phyloP scores from a whole-genome alignment of 768 basidiomycete species.

The Boletus rubroflammeus region DNA sequence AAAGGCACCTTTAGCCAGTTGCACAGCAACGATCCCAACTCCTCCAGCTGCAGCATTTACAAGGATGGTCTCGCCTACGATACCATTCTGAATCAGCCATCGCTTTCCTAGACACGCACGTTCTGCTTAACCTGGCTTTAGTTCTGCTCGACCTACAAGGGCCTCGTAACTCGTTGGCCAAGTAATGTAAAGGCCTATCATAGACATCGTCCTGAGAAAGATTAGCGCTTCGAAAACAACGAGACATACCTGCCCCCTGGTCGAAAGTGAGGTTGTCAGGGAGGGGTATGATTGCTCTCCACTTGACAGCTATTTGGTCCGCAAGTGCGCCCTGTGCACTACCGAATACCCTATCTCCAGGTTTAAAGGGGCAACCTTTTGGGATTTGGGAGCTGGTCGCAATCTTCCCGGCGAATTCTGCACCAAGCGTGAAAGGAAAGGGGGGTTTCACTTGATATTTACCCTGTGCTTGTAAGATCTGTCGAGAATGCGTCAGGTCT shows the following conservation, averaged over 20 bases:
- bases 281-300: slow-evolving; percentile 53
- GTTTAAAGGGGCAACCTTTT: slow-evolving; percentile 68
- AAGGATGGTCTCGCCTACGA: slow-evolving; percentile 81
- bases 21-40: slow-evolving; percentile 88
- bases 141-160: slow-evolving; percentile 75
- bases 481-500: slow-evolving; percentile 1
- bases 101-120: background rate
- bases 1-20: slow-evolving; percentile 79
- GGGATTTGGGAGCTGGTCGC: slow-evolving; percentile 72
- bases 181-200: slow-evolving; percentile 77
- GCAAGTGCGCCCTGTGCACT: slow-evolving; percentile 75
- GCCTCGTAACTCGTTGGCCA: slow-evolving; percentile 95
- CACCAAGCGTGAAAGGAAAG: slow-evolving; percentile 80
- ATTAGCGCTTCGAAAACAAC: background rate
- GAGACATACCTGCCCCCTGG: slow-evolving; percentile 72
- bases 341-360: slow-evolving; percentile 89
- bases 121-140: slow-evolving; percentile 60
- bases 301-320: slow-evolving; percentile 63
- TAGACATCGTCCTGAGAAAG: slow-evolving; percentile 3
- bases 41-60: slow-evolving; percentile 96
- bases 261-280: slow-evolving; percentile 78
- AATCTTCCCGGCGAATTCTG: slow-evolving; percentile 83
- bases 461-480: slow-evolving; percentile 86
- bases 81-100: slow-evolving; percentile 5
- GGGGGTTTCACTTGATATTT: slow-evolving; percentile 85